phyloP scores from a whole-genome alignment of 345 rosid species.

The Salix purpurea region DNA sequence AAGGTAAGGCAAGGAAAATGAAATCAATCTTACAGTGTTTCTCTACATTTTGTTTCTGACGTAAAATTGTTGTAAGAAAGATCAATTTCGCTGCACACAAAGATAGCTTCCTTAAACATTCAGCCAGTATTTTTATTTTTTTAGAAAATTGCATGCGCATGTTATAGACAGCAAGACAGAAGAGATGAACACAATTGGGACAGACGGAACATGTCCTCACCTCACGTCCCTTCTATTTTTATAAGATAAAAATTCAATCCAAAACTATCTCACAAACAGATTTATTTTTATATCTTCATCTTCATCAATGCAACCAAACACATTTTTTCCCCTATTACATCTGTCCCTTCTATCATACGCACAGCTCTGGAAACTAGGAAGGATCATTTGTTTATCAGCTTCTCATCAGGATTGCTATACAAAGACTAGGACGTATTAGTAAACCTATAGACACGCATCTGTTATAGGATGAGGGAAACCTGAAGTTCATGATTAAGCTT shows the following conservation, averaged over 20 bases:
- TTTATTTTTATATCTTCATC: too few species aligned
- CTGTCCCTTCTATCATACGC: neutral
- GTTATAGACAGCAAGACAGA: neutral
- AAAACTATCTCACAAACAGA: too few species aligned
- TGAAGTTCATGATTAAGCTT: neutral
- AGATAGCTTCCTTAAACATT: neutral
- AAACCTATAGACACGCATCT: neutral
- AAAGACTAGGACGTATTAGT: neutral
- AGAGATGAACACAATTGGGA: too few species aligned
- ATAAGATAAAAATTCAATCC: too few species aligned
- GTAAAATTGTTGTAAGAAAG: conserved; percentile 19
- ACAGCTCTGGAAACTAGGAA: neutral
- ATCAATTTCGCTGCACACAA: conserved; percentile 14
- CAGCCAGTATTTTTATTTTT: neutral
- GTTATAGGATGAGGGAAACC: too few species aligned
- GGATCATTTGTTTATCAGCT: neutral
- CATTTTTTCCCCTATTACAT: too few species aligned
- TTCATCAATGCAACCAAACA: too few species aligned
- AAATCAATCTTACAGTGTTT: neutral
- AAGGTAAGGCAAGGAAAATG: neutral
- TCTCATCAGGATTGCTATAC: neutral
- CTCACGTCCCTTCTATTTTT: too few species aligned
- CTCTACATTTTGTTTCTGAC: neutral
- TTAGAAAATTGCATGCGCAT: neutral
- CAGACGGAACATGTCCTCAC: too few species aligned